These are phyloP conservation scores for Metarhizium humberi DNA, from an alignment of 2,329 filamentous ascomycete species.

Conservation along the genomic window DNA sequence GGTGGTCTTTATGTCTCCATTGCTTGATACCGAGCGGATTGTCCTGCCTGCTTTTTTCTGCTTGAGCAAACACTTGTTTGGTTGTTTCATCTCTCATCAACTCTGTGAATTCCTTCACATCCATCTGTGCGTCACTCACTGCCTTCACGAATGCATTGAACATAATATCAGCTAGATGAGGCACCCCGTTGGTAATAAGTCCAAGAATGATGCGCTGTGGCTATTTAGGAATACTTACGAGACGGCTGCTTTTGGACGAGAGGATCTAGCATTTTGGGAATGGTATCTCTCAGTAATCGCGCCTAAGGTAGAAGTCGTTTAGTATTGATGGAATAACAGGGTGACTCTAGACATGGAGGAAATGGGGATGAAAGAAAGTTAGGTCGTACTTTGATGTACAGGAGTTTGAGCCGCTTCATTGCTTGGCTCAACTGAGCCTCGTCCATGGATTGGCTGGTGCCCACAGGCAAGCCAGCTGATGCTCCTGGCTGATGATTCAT, in stretches of 20 bases:
- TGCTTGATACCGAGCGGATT: conserved; percentile 48
- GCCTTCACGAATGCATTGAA: conserved; percentile 39
- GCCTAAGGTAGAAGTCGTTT: conserved; percentile 16
- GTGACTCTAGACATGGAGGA: too few species aligned
- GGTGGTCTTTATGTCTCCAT: conserved; percentile 50
- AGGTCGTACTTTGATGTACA: conserved; percentile 42
- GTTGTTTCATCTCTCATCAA: conserved; percentile 37
- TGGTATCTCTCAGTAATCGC: conserved; percentile 25
- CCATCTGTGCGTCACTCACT: conserved; percentile 34
- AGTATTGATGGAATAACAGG: conserved; percentile 2
- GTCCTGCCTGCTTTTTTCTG: conserved; percentile 41
- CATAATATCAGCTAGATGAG: conserved; percentile 36
- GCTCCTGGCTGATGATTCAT: conserved; percentile 6
- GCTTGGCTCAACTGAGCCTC: conserved; percentile 41
- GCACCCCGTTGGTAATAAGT: conserved; percentile 2
- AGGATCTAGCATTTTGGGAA: conserved; percentile 34
- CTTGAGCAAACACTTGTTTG: conserved; percentile 41
- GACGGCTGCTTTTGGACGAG: conserved; percentile 39
- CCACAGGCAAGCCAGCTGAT: neutral
- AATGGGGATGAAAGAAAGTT: neutral
- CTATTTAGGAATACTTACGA: conserved; percentile 30
- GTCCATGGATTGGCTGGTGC: conserved; percentile 27
- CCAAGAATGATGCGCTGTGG: neutral
- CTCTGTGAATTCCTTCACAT: conserved; percentile 42
- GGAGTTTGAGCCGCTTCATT: conserved; percentile 40